Base-by-base conservation (phyloP, 352 stramenopile species). In the Thraustochytrium sp. region DNA sequence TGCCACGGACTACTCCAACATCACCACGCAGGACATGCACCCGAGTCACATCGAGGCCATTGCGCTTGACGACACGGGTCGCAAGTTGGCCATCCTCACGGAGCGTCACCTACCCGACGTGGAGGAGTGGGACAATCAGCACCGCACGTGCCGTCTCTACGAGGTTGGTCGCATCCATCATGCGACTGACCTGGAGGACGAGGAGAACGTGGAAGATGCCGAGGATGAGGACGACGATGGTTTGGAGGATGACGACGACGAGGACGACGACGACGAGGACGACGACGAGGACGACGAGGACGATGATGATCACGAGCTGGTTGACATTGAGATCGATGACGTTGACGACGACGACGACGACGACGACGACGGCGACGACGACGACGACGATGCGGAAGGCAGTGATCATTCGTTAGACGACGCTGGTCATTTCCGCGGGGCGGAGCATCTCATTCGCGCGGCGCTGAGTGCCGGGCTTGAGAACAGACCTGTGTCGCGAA, bases 1-100 rank as follows among this genome's bases (percentile, higher is more conserved):
- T 8, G 74, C 53, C 13, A 77, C 74, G 8, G 53, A 82, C 56
- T 82, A 82, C 55, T 82, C 74, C 13, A 82, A 56, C n/a, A 82
- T 82, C 42, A 82, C 74, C 34, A 82, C 74, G 2, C 26, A 73
- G 2, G 74, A 73, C n/a, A 42, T 82, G 49, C 37, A 73, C 9
- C 74, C 73, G n/a, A 26, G 78, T 16, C 26, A 11, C 18, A 82
- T 82, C 34, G 51, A 76, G 36, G 56, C 23, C 26, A 73, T 82
- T 37, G 74, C 74, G 55, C 46, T 82, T 21, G 56, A 82, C 49
- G 23, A 23, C 9, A 76, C 42, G 36, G 62, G 36, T 53, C 37
- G 51, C 56, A 56, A 82, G 38, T 23, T 82, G 4, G 74, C 74
- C 29, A 34, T 82, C 16, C 26, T 82, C n/a, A 76, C 56, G 21